Conservation (phyloP, 2,329 filamentous ascomycete genomes). For the Aspergillus uvarum region DNA sequence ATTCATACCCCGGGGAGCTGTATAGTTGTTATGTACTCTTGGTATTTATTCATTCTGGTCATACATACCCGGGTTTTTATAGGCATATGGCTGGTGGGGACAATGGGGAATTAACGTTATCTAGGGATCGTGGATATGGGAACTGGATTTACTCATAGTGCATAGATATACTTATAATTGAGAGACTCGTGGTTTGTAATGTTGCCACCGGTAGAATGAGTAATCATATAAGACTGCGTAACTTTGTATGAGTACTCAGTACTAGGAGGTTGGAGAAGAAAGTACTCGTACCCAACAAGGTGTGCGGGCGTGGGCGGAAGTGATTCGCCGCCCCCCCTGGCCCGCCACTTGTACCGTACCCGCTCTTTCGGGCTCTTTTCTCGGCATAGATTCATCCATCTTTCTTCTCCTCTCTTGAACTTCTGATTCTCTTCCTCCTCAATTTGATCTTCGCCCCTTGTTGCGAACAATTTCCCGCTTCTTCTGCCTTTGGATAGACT, state of each 20-base stretch:
- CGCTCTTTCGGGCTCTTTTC: background rate
- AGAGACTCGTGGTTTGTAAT: too few species aligned
- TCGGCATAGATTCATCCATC: background rate
- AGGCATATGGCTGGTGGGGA: background rate
- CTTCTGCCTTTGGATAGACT: background rate
- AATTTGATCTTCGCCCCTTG: constrained; percentile 8
- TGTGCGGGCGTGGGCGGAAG: background rate
- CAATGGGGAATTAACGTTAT: too few species aligned
- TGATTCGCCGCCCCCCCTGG: background rate
- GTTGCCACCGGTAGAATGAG: too few species aligned
- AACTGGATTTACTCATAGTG: too few species aligned
- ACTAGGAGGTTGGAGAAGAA: background rate
- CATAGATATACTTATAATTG: too few species aligned
- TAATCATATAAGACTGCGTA: too few species aligned
- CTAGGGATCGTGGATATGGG: too few species aligned
- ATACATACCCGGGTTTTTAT: background rate
- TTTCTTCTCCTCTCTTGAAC: background rate
- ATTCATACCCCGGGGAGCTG: constrained; percentile 1
- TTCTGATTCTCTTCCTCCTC: constrained; percentile 13
- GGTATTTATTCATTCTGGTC: background rate
- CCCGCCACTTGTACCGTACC: constrained; percentile 11
- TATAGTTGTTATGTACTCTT: background rate
- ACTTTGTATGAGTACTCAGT: background rate
- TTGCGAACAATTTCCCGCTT: background rate
- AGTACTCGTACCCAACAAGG: background rate